phyloP scores from a whole-genome alignment of 257 asterid genomes.

The Plantago elongata region DNA sequence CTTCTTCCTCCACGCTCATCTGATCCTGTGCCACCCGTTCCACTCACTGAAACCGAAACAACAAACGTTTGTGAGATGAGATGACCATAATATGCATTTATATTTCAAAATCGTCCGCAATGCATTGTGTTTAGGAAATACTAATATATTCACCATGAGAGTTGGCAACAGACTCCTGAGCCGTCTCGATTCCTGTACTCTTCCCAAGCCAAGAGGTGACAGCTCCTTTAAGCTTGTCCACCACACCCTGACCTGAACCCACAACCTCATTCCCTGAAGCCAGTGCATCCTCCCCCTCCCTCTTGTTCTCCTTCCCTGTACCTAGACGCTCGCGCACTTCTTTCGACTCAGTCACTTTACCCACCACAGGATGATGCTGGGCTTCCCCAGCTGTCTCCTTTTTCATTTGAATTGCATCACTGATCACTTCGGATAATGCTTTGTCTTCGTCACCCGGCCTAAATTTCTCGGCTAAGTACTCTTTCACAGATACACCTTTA shows the following conservation, averaged over 20 bases:
- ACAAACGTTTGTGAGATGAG: too few species aligned
- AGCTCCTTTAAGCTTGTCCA: conserved; percentile 46
- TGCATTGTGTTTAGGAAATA: too few species aligned
- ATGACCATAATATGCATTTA: too few species aligned
- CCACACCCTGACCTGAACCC: conserved; percentile 39
- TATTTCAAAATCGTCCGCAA: too few species aligned
- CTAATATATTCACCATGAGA: conserved; percentile 23
- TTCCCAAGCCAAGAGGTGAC: conserved; percentile 57
- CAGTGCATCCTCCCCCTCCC: conserved; percentile 36
- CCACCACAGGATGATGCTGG: conserved; percentile 19
- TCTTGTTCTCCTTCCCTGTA: conserved; percentile 23
- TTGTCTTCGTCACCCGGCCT: conserved; percentile 76
- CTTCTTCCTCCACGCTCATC: too few species aligned
- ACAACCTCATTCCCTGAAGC: conserved; percentile 32
- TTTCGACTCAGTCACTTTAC: conserved; percentile 45
- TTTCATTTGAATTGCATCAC: conserved; percentile 33
- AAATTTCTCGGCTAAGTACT: conserved; percentile 43
- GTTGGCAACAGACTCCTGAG: conserved; percentile 22
- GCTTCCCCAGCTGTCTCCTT: conserved; percentile 25
- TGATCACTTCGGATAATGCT: conserved; percentile 58
- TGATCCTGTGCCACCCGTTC: too few species aligned
- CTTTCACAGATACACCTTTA: conserved; percentile 55
- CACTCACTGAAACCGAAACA: too few species aligned
- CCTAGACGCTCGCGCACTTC: conserved; percentile 46
- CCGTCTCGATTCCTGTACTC: conserved; percentile 32